Evolutionary conservation across 768 basidiomycete genomes (phyloP).

Genomic region (Boletus edulis): DNA sequence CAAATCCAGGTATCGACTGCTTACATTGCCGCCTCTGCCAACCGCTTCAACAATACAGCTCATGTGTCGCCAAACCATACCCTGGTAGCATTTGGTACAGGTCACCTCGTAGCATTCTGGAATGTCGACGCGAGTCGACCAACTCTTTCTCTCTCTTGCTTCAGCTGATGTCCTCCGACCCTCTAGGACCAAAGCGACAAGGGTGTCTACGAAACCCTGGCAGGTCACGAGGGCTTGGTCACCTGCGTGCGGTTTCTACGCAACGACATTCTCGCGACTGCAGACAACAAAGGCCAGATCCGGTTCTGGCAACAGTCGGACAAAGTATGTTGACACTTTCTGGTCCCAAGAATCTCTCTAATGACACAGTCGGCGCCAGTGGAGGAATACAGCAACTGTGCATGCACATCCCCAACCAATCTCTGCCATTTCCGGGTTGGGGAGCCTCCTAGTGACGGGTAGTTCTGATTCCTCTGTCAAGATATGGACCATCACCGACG

Average conservation of each 20-base stretch:
- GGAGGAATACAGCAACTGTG: slow-evolving; percentile 43
- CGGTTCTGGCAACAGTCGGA: slow-evolving; percentile 54
- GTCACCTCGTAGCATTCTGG: slow-evolving; percentile 60
- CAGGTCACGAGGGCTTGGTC: slow-evolving; percentile 70
- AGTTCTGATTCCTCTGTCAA: slow-evolving; percentile 81
- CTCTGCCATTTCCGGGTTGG: slow-evolving; percentile 58
- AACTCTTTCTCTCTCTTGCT: not conserved
- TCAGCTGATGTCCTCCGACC: slow-evolving; percentile 4
- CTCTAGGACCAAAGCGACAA: slow-evolving; percentile 45
- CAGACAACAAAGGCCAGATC: slow-evolving; percentile 73
- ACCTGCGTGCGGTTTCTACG: slow-evolving; percentile 73
- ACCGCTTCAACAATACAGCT: slow-evolving; percentile 43
- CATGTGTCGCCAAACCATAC: slow-evolving; percentile 28
- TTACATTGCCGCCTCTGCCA: slow-evolving; percentile 49
- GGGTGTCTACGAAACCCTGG: slow-evolving; percentile 67
- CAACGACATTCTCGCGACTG: slow-evolving; percentile 55
- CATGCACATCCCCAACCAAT: slow-evolving; percentile 71
- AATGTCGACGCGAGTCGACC: slow-evolving; percentile 42
- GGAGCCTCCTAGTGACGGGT: slow-evolving; percentile 62
- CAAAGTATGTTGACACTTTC: slow-evolving; percentile 14
- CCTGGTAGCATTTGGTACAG: slow-evolving; percentile 57
- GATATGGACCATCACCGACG: slow-evolving; percentile 55
- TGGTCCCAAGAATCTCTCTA: slow-evolving; percentile 9
- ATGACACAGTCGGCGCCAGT: slow-evolving; percentile 41
- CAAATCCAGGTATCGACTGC: slow-evolving; percentile 19